Percentiles rank a stretch among this genome's conserved stretches.
These are phyloP conservation scores for Nematodospora valgi DNA, from an alignment of 805 yeast species.

Conservation along the genomic window DNA sequence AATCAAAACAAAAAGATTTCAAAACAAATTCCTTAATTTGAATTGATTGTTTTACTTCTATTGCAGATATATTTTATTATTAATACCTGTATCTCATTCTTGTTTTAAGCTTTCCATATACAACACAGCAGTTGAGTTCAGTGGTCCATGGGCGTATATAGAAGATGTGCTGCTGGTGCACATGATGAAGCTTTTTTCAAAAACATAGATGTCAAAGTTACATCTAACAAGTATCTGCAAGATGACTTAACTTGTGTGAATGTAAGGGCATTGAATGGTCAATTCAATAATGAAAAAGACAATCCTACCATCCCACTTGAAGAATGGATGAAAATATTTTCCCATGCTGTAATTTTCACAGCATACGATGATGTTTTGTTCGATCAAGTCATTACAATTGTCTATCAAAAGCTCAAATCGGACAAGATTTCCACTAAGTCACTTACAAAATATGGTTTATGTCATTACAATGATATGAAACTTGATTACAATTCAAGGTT, in stretches of 20 bases:
- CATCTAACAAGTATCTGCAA: not conserved
- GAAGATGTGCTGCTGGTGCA: constrained; percentile 36
- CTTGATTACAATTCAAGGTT: constrained; percentile 60
- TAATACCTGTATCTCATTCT: too few species aligned
- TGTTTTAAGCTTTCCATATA: too few species aligned
- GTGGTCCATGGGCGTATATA: constrained; percentile 33
- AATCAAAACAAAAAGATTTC: too few species aligned
- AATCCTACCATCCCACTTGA: constrained; percentile 5
- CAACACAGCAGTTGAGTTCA: too few species aligned
- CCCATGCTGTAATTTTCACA: constrained; percentile 49
- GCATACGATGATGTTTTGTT: constrained; percentile 54
- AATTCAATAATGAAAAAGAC: constrained; percentile 4
- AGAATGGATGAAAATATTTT: constrained; percentile 23
- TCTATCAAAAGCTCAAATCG: constrained; percentile 47
- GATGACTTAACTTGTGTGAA: constrained; percentile 7
- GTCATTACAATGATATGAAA: constrained; percentile 56
- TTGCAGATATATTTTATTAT: too few species aligned
- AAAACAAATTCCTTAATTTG: too few species aligned
- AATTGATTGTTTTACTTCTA: too few species aligned
- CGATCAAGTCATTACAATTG: constrained; percentile 44
- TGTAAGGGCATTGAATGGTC: constrained; percentile 24
- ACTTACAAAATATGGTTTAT: constrained; percentile 64
- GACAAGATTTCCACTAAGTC: constrained; percentile 51
- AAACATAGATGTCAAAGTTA: constrained; percentile 1
- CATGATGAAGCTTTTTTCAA: constrained; percentile 21